Conservation (phyloP, 2,329 filamentous ascomycete genomes). For the Cercospora nicotianae region DNA sequence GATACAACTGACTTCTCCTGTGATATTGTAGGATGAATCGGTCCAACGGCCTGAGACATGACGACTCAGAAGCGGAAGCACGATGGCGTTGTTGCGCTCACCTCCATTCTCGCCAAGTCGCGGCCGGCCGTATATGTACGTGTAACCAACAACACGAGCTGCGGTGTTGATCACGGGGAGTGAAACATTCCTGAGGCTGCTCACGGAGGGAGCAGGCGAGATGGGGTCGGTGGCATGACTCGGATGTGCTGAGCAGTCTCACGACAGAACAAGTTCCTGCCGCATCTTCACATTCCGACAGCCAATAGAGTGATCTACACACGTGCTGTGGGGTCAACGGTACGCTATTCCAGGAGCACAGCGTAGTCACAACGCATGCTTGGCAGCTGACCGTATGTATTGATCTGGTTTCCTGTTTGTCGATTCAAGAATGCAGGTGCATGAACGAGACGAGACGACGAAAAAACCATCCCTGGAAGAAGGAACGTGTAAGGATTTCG, state of each 20-base stretch:
- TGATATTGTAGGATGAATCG: not conserved
- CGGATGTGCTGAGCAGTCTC: constrained; percentile 1
- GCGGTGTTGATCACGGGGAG: constrained; percentile 5
- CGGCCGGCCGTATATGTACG: not conserved
- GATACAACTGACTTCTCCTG: not conserved
- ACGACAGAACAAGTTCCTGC: not conserved
- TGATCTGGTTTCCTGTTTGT: not conserved
- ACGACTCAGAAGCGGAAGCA: not conserved
- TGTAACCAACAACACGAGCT: constrained; percentile 7
- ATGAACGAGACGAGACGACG: not conserved
- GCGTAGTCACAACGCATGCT: not conserved
- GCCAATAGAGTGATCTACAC: constrained; percentile 13
- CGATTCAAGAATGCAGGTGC: constrained; percentile 12
- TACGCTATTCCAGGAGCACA: constrained; percentile 11
- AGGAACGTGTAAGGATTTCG: not conserved
- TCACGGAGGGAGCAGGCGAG: not conserved
- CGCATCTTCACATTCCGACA: constrained; percentile 5
- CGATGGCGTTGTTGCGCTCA: not conserved
- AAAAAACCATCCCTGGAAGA: not conserved
- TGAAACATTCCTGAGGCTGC: constrained; percentile 12
- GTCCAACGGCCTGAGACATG: constrained; percentile 4
- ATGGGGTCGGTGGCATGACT: not conserved
- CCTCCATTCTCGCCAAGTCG: constrained; percentile 7
- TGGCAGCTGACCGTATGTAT: constrained; percentile 9
- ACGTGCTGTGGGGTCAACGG: not conserved